Base-by-base conservation (phyloP, 257 asterid genomes). In the Haberlea rhodopensis region DNA sequence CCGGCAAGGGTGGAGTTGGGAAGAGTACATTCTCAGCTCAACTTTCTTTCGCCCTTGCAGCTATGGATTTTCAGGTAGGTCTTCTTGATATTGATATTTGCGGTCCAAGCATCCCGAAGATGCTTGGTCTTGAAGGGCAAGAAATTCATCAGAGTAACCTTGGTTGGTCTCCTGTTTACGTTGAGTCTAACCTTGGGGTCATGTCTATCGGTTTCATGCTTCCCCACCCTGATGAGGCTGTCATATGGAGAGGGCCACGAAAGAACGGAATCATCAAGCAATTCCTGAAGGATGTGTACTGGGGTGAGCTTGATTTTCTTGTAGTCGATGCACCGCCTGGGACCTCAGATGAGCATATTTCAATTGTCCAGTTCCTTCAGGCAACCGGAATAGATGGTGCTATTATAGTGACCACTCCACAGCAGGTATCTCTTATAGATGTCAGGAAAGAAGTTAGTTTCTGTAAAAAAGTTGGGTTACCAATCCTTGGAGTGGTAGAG, bases 1-100 rank as follows among this genome's bases (percentile, higher is more conserved):
- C 98, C 9, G 96, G 98, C 49, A 88, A 91, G 60, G 98, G 98
- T 27, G 98, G 98, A 53, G 98, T 91, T 29, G 96, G 98, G 62
- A 91, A 91, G 91, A 91, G 98, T 69, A 91, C 98, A 8, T 79
- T 91, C 79, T 84, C 95, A 0, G 94, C 95, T 28, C 98, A 88
- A 71, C 92, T 91, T 64, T 77, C 98, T 22, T 88, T 80, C 61
- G 88, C 95, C 40, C 81, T 91, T 16, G 94, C 94, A 15, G 81
- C 84, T 40, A 88, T 76, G 98, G 90, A 82, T 78, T 91, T 81
- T 74, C 87, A 83, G 70, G 98, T 88, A 1, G 94, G 96, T 72
- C 91, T 91, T 20, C 98, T 91, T 19, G 98, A 91, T 59, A 81
- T 91, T n/a, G 95, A 88, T 71, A 86, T 91, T 13, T 91, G 98